These are phyloP conservation scores for Xylaria palmicola DNA, from an alignment of 495 filamentous ascomycete species.

Conservation along the genomic window DNA sequence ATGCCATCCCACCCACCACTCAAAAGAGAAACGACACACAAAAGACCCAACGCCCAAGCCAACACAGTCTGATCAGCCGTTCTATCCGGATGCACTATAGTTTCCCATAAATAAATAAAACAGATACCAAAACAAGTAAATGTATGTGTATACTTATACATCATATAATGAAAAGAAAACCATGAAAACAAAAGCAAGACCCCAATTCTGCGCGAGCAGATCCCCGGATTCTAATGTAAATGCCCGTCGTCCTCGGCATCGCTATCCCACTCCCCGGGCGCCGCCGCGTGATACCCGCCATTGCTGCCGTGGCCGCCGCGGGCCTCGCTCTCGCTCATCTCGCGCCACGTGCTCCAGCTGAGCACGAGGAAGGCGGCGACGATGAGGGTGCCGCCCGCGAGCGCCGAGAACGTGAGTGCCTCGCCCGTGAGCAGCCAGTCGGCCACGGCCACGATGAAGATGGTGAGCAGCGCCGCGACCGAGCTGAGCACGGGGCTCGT, in stretches of 20 bases:
- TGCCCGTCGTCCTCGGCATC: background rate
- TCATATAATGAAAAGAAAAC: background rate
- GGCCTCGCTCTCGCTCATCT: slow-evolving; percentile 82
- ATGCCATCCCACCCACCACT: too few relatives aligned
- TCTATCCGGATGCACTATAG: too few relatives aligned
- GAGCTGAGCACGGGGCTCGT: slow-evolving; percentile 89
- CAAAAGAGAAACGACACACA: too few relatives aligned
- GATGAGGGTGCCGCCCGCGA: slow-evolving; percentile 83
- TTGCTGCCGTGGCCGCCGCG: too few relatives aligned
- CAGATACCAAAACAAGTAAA: too few relatives aligned
- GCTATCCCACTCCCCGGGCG: background rate
- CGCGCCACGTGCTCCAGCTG: slow-evolving; percentile 86
- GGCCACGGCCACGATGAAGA: slow-evolving; percentile 89
- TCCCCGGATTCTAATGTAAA: background rate
- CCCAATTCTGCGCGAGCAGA: background rate
- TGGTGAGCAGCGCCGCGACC: slow-evolving; percentile 89
- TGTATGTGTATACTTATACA: too few relatives aligned
- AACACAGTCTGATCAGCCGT: too few relatives aligned
- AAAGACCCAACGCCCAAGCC: too few relatives aligned
- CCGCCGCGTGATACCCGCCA: background rate
- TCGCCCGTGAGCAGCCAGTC: slow-evolving; percentile 83
- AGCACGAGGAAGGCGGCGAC: slow-evolving; percentile 80
- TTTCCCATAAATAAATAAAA: too few relatives aligned
- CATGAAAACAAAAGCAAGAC: background rate
- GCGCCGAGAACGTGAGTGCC: slow-evolving; percentile 68